Conservation (phyloP, 2,329 filamentous ascomycete genomes). For the Leptographium lundbergii region DNA sequence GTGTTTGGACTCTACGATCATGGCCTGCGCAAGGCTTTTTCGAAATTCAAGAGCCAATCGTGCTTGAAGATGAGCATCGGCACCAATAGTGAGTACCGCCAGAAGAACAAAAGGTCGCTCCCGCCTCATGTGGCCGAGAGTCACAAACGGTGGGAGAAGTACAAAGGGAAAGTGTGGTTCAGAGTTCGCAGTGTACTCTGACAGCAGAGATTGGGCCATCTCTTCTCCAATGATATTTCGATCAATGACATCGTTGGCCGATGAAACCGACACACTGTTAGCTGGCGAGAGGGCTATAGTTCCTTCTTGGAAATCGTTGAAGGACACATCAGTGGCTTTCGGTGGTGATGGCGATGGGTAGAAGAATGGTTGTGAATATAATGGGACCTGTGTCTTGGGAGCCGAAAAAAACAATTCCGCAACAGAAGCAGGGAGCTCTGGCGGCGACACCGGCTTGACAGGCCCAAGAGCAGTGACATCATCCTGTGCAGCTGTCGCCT, state of each 20-base stretch:
- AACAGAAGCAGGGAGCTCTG: neutral
- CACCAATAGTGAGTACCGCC: constrained; percentile 8
- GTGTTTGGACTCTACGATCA: constrained; percentile 11
- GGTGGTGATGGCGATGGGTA: constrained; percentile 1
- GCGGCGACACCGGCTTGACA: constrained; percentile 11
- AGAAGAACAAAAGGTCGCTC: constrained; percentile 12
- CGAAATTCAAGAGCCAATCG: constrained; percentile 12
- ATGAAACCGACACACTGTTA: neutral
- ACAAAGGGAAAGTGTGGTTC: constrained; percentile 12
- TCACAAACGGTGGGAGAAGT: constrained; percentile 6
- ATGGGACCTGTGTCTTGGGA: neutral
- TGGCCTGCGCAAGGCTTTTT: constrained; percentile 9
- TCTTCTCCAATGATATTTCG: constrained; percentile 10
- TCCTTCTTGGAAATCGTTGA: neutral
- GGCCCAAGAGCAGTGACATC: constrained; percentile 4
- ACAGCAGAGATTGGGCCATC: constrained; percentile 3
- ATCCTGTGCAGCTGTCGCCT: constrained; percentile 9
- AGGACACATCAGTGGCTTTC: neutral
- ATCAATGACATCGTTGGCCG: constrained; percentile 6
- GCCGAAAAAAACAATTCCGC: neutral
- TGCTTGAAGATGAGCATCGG: constrained; percentile 8
- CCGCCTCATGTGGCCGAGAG: constrained; percentile 9
- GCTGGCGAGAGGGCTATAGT: neutral
- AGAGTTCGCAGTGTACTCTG: constrained; percentile 1
- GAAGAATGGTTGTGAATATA: neutral